Evolutionary conservation across 257 asterid genomes (phyloP).

Genomic region (Galeopsis tetrahit): DNA sequence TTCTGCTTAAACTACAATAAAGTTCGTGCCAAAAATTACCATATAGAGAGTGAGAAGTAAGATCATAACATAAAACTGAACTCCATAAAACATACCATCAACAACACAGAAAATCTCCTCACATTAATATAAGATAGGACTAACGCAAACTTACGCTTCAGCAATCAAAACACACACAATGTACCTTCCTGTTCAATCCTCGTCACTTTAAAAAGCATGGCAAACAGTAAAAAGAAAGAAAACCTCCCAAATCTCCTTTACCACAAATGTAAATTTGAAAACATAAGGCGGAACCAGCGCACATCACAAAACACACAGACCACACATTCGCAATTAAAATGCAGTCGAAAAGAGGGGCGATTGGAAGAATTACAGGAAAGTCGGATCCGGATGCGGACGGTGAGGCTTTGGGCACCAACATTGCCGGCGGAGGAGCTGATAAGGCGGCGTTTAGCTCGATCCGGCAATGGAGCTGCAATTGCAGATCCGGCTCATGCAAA

Average conservation of each 20-base stretch:
- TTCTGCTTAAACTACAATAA: constrained; percentile 7
- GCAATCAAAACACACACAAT: constrained; percentile 36
- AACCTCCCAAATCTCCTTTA: constrained; percentile 23
- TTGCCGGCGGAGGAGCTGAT: constrained; percentile 58
- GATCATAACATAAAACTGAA: constrained; percentile 7
- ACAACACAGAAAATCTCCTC: constrained; percentile 11
- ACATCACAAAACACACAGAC: background rate
- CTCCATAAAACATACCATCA: constrained; percentile 25
- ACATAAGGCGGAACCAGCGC: background rate
- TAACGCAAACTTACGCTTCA: constrained; percentile 19
- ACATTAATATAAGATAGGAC: constrained; percentile 5
- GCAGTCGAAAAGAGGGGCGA: constrained; percentile 30
- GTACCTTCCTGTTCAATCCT: constrained; percentile 39
- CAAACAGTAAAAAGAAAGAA: background rate
- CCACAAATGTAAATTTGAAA: constrained; percentile 23
- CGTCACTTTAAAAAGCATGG: background rate
- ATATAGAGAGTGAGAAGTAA: background rate
- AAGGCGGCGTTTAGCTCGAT: constrained; percentile 50
- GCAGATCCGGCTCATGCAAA: constrained; percentile 61
- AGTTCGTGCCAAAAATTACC: background rate
- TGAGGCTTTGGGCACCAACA: constrained; percentile 63
- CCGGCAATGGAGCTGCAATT: constrained; percentile 62
- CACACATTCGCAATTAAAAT: constrained; percentile 33
- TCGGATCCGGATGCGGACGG: constrained; percentile 56
- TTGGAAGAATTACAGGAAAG: constrained; percentile 45